Base-by-base conservation (phyloP, 345 rosid species). In the Laguncularia racemosa region DNA sequence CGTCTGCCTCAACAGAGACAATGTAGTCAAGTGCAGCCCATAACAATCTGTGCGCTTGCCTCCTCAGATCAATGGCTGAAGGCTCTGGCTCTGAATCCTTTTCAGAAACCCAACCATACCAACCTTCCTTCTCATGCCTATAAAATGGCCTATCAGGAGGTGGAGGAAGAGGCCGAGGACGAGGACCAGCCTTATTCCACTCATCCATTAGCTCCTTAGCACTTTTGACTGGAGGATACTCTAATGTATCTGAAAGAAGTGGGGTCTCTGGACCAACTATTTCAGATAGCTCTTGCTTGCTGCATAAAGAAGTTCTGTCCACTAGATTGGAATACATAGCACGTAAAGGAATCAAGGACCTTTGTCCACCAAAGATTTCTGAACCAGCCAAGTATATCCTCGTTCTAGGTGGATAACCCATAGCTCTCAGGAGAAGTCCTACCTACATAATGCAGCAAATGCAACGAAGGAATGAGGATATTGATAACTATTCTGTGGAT, bases 121-220 rank as follows among this genome's bases (percentile, higher is more conserved):
- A 95, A 12, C 99, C 99, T 78, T 95, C 95, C 76, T 88, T 90
- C 69, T 95, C 97, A 65, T 95, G 99, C 67, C 18, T 83, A 75
- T 95, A 95, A 68, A 86, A 72, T 57, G 93, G 96, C 68, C 99
- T 77, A 57, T 77, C 91, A 18, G 97, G 97, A 81, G 99, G 96
- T 51, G 99, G 99, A 75, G 96, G 96, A 68, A 90, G 95, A 60
- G 99, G 99, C 53, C 97, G 77, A 56, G 99, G 99, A 23, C 99
- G 84, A 51, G 96, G 99, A 55, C 99, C 99, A 57, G 95, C 96
- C 73, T 55, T 84, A 26, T 84, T 73, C 99, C 99, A 95, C 56
- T 84, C 93, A 64, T 84, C 91, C 72, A 81, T 78, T 60, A 87
- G 83, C 52, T 81, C 79, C 70, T 78, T 62, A 51, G 78, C 86